phyloP scores from a whole-genome alignment of 495 filamentous ascomycete genomes.

The Glarea lozoyensis region DNA sequence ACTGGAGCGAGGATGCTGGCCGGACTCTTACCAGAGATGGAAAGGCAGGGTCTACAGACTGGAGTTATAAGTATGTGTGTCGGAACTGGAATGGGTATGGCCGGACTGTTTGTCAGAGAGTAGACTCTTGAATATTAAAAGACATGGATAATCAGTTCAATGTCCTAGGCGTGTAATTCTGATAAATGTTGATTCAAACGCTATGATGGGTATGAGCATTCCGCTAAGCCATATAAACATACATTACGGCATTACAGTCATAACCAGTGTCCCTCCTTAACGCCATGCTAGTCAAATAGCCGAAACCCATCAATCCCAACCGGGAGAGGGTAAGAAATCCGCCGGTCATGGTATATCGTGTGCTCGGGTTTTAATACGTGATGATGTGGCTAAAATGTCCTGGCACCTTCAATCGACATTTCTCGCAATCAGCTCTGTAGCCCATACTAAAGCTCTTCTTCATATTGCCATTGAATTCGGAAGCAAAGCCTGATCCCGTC shows the following conservation, averaged over 20 bases:
- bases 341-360: no score
- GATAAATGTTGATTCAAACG: no score
- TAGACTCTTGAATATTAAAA: slow-evolving; percentile 27
- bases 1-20: slow-evolving; percentile 78
- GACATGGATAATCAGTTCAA: neutral
- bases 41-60: slow-evolving; percentile 53
- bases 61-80: slow-evolving; percentile 84
- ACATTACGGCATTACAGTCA: neutral
- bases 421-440: slow-evolving; percentile 77
- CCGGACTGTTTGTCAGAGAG: slow-evolving; percentile 75
- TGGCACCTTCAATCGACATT: slow-evolving; percentile 69
- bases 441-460: slow-evolving; percentile 74
- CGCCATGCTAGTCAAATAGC: slow-evolving; percentile 7
- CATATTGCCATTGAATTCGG: slow-evolving; percentile 23
- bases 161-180: neutral
- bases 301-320: neutral
- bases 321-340: neutral
- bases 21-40: slow-evolving; percentile 62
- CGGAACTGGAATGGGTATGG: slow-evolving; percentile 90
- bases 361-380: slow-evolving; percentile 17
- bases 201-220: no score
- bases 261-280: no score
- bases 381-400: slow-evolving; percentile 87
- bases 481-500: slow-evolving; percentile 11
- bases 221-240: no score